Evolutionary conservation across 2,329 filamentous ascomycete species (phyloP), one percentile per base, ranked within the genome.

Genomic region (Beauveria medogensis): DNA sequence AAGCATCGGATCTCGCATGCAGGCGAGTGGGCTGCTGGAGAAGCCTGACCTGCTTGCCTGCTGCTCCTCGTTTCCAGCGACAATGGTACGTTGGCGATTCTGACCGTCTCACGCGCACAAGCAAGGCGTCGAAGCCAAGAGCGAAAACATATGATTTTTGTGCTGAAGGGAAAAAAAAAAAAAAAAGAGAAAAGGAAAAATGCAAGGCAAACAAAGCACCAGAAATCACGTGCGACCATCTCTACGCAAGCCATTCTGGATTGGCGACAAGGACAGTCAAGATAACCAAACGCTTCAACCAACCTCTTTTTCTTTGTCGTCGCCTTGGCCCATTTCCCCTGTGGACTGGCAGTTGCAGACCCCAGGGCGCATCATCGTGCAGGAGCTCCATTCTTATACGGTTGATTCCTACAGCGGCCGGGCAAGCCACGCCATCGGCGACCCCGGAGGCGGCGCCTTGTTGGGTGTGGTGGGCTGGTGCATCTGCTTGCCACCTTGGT

Each of bases 341-440:
- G n/a, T 20, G 52, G 12, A 37, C 10, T 37, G 34, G 34, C 12
- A n/a, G 12, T 24, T 24, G n/a, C 20, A 48, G 44, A 12, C 28
- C 22, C 22, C 10, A 14, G 34, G 34, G 12, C 34, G 34, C 34
- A 37, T 37, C 41, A 56, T 52, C 40, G 37, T 46, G 24, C 40
- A 34, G 57, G 20, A 59, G 34, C 48, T 46, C 57, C 57, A 53
- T 46, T 59, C 16, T 59, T 59, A 20, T 37, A 59, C 48, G 40
- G 48, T 47, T 51, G 53, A 16, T 41, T 50, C 18, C 24, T 51
- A 4, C 44, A 52, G 57, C 16, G 50, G 41, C 57, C 57, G 57
- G 44, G 48, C 53, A 54, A 53, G 48, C 48, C 57, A 51, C 48
- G 7, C 41, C 57, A 53, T 59, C 57, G 57, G 57, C 57, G 57